A percentile compares a stretch with the other conserved stretches of the same genome.
Conservation (phyloP, 768 basidiomycete genomes). For the Infundibulicybe gibba region DNA sequence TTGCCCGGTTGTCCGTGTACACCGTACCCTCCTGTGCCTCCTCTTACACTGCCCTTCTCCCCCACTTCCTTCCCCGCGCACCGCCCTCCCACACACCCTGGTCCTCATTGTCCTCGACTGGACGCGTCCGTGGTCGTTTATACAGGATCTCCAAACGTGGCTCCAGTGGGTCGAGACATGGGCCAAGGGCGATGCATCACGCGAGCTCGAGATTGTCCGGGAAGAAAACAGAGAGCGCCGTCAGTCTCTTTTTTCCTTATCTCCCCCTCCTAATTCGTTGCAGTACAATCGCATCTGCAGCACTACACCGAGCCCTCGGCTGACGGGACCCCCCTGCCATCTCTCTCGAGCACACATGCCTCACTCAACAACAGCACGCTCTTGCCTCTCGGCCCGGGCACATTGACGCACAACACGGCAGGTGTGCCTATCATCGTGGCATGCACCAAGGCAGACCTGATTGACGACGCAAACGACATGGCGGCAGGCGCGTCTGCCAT, state of each 20-base stretch:
- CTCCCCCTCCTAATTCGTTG: conserved; percentile 2
- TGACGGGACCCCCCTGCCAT: conserved; percentile 49
- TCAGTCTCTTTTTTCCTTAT: conserved; percentile 34
- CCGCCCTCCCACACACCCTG: conserved; percentile 64
- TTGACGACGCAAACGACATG: conserved; percentile 77
- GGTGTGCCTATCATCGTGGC: conserved; percentile 87
- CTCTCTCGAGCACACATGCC: conserved; percentile 45
- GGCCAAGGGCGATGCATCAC: conserved; percentile 64
- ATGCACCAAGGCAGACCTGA: conserved; percentile 91
- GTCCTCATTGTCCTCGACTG: conserved; percentile 90
- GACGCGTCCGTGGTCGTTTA: conserved; percentile 91
- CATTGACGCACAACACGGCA: conserved; percentile 79
- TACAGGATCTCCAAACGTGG: conserved; percentile 84
- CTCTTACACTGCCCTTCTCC: conserved; percentile 68
- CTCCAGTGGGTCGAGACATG: conserved; percentile 81
- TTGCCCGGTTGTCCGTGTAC: conserved; percentile 87
- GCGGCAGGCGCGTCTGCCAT: conserved; percentile 77
- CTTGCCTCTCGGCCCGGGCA: conserved; percentile 81
- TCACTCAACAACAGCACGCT: conserved; percentile 46
- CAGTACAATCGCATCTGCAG: conserved; percentile 87
- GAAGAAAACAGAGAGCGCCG: conserved; percentile 84
- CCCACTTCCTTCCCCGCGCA: conserved; percentile 76
- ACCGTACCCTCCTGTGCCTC: conserved; percentile 82
- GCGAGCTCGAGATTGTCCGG: conserved; percentile 69
- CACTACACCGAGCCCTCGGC: conserved; percentile 83